These are phyloP conservation scores for Rhizophora mangle DNA, from an alignment of 345 rosid species.

Conservation along the genomic window DNA sequence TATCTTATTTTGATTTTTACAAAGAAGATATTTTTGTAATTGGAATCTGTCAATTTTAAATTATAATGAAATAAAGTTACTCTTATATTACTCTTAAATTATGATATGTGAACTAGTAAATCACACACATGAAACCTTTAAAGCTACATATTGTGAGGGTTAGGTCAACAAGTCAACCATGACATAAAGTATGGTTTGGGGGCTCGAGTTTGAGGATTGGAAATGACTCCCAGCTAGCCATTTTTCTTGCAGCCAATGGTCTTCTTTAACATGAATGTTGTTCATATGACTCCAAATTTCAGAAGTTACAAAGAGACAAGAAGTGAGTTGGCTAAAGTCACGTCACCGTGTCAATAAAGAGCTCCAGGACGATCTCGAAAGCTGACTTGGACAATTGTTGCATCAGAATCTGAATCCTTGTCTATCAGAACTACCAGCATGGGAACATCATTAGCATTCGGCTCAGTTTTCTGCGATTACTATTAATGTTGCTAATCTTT, in stretches of 20 bases:
- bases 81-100: no score
- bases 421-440: slow-evolving; percentile 73
- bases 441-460: slow-evolving; percentile 49
- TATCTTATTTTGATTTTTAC: no score
- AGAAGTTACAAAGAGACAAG: background rate
- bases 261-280: no score
- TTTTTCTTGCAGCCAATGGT: background rate
- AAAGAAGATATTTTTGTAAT: no score
- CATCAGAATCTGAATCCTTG: slow-evolving; percentile 82
- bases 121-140: background rate
- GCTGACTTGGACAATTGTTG: slow-evolving; percentile 82
- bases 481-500: slow-evolving; percentile 16
- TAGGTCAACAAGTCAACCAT: background rate
- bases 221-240: background rate
- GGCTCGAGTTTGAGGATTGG: background rate
- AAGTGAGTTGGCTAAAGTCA: background rate
- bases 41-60: no score
- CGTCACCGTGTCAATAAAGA: slow-evolving; percentile 74
- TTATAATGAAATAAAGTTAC: no score
- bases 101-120: background rate
- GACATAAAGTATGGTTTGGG: background rate
- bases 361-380: slow-evolving; percentile 97
- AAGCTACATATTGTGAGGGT: background rate
- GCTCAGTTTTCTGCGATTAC: slow-evolving; percentile 52
- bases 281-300: no score